Evolutionary conservation across 2,329 filamentous ascomycete species (phyloP).

Genomic region (Aspergillus floridensis): DNA sequence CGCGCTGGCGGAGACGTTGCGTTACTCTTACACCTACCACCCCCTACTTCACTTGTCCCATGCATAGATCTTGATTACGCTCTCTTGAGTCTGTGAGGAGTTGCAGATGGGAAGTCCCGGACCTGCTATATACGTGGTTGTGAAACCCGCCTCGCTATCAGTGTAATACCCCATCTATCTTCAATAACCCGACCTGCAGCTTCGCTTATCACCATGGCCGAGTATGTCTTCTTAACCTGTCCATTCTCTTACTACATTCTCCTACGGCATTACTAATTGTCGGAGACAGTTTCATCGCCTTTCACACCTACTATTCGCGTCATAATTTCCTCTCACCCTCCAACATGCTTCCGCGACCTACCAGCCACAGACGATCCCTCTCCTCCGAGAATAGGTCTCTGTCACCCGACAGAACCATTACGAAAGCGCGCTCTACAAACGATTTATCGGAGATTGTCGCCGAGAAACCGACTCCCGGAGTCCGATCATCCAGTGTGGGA

Average conservation of each 20-base stretch:
- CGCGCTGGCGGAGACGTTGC: slow-evolving; percentile 27
- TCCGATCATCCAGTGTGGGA: slow-evolving; percentile 28
- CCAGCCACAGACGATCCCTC: slow-evolving; percentile 37
- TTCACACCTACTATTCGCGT: slow-evolving; percentile 36
- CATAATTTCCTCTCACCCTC: slow-evolving; percentile 37
- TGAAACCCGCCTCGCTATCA: slow-evolving; percentile 14
- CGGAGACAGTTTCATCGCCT: slow-evolving; percentile 36
- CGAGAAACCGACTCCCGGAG: slow-evolving; percentile 22
- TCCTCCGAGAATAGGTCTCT: slow-evolving; percentile 36
- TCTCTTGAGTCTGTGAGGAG: slow-evolving; percentile 11
- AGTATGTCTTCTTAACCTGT: slow-evolving; percentile 30
- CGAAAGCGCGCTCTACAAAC: slow-evolving; percentile 46
- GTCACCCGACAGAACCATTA: slow-evolving; percentile 39
- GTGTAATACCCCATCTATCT: slow-evolving; percentile 19
- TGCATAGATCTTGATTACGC: slow-evolving; percentile 19
- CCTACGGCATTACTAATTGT: slow-evolving; percentile 15
- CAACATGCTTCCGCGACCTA: slow-evolving; percentile 37
- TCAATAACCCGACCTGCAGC: slow-evolving; percentile 15
- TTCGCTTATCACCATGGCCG: slow-evolving; percentile 34
- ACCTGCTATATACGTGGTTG: slow-evolving; percentile 16
- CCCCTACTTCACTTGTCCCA: slow-evolving; percentile 12
- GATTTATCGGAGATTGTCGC: slow-evolving; percentile 38
- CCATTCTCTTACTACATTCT: background rate
- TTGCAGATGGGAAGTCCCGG: slow-evolving; percentile 18
- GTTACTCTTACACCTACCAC: slow-evolving; percentile 1